phyloP scores from a whole-genome alignment of 805 yeast species.

The Lipomyces spencermartinsiae region DNA sequence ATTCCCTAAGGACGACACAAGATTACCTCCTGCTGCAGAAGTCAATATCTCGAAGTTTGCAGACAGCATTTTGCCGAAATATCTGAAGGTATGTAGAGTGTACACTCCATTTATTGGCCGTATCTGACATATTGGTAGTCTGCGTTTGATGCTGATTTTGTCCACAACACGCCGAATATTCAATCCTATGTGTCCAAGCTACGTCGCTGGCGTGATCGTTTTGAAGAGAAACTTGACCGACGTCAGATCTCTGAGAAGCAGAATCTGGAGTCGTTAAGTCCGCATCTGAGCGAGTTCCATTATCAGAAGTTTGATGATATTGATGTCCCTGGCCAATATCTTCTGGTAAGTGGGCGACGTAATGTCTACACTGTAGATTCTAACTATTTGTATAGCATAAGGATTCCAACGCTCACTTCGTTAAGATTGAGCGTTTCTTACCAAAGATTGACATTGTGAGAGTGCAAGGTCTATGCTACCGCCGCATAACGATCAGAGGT shows the following conservation, averaged over 20 bases:
- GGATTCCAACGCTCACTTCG: conserved; percentile 87
- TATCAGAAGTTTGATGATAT: conserved; percentile 98
- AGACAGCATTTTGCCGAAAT: conserved; percentile 88
- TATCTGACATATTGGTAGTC: conserved; percentile 81
- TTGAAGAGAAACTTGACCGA: conserved; percentile 90
- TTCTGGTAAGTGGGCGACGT: conserved; percentile 57
- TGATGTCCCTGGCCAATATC: conserved; percentile 96
- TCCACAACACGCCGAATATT: conserved; percentile 82
- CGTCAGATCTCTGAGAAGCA: conserved; percentile 68
- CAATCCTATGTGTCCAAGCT: conserved; percentile 84
- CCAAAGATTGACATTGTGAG: conserved; percentile 88
- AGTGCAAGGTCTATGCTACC: conserved; percentile 88
- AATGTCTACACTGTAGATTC: background rate
- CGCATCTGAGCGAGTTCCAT: conserved; percentile 95
- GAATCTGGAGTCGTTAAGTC: conserved; percentile 87
- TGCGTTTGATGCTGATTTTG: conserved; percentile 91
- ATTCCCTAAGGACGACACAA: conserved; percentile 85
- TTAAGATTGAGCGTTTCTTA: conserved; percentile 90
- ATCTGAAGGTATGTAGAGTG: conserved; percentile 58
- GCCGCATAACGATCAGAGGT: conserved; percentile 87
- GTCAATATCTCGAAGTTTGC: conserved; percentile 87
- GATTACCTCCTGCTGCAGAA: conserved; percentile 89
- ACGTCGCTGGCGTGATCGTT: conserved; percentile 89
- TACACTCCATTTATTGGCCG: background rate
- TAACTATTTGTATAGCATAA: conserved; percentile 47